These are phyloP conservation scores for Hanseniaspora pseudoguilliermondii DNA, from an alignment of 805 yeast genomes.

Conservation along the genomic window DNA sequence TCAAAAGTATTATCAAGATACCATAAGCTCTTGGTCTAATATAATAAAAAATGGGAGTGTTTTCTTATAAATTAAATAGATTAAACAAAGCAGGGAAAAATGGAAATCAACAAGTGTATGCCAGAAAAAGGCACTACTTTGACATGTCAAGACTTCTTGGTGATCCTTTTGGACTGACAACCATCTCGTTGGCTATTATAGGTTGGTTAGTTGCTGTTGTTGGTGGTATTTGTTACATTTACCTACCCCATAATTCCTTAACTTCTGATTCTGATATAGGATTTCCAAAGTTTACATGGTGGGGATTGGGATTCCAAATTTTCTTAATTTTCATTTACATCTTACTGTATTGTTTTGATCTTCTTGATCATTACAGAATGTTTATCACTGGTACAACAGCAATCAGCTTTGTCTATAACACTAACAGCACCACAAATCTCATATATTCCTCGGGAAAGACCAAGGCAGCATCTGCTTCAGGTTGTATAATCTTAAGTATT, in stretches of 20 bases:
- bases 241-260: neutral
- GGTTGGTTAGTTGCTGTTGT: slow-evolving; percentile 85
- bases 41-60: neutral
- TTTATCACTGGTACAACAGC: slow-evolving; percentile 33
- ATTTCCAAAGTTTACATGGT: slow-evolving; percentile 86
- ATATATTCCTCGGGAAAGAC: slow-evolving; percentile 57
- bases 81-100: neutral
- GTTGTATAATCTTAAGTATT: slow-evolving; percentile 71
- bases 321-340: slow-evolving; percentile 38
- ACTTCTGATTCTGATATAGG: slow-evolving; percentile 25
- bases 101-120: slow-evolving; percentile 1
- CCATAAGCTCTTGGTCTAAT: neutral
- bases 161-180: slow-evolving; percentile 80
- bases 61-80: slow-evolving; percentile 6
- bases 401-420: slow-evolving; percentile 68
- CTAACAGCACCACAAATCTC: slow-evolving; percentile 69
- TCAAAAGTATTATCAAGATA: too few relatives aligned
- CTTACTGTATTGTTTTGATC: slow-evolving; percentile 42
- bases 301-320: slow-evolving; percentile 81
- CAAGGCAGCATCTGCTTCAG: slow-evolving; percentile 82
- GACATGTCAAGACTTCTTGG: slow-evolving; percentile 43
- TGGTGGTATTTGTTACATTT: slow-evolving; percentile 51
- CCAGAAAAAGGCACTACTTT: slow-evolving; percentile 22
- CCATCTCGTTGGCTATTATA: slow-evolving; percentile 57
- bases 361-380: slow-evolving; percentile 55